Evolutionary conservation across 768 basidiomycete species (phyloP).

Genomic region (Boletales sp.): DNA sequence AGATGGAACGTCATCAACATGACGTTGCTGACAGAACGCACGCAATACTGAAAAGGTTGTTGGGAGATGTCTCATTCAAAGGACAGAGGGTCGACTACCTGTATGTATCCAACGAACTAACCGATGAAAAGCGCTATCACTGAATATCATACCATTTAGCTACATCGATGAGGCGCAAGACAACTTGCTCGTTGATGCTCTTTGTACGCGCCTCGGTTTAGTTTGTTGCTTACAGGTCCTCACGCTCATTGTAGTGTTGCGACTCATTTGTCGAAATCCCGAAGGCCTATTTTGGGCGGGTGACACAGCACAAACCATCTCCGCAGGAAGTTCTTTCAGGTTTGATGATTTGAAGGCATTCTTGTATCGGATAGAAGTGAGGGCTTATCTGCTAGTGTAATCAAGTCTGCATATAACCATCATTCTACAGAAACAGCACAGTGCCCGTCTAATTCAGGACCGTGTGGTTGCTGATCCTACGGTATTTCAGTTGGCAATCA

Average conservation of each 20-base stretch:
- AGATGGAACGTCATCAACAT: slow-evolving; percentile 39
- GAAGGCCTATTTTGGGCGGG: slow-evolving; percentile 77
- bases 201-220: slow-evolving; percentile 36
- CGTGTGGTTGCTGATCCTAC: slow-evolving; percentile 23
- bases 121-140: neutral
- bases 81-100: slow-evolving; percentile 52
- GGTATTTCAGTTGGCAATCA: slow-evolving; percentile 57
- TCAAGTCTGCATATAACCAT: neutral
- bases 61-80: slow-evolving; percentile 24
- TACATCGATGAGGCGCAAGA: slow-evolving; percentile 78
- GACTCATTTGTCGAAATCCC: slow-evolving; percentile 58
- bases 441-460: slow-evolving; percentile 5
- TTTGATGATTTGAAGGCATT: slow-evolving; percentile 73
- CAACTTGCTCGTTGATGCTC: slow-evolving; percentile 60
- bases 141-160: slow-evolving; percentile 21
- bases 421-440: slow-evolving; percentile 19
- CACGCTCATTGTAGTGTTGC: slow-evolving; percentile 44
- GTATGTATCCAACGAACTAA: slow-evolving; percentile 32
- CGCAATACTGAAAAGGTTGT: slow-evolving; percentile 38
- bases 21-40: slow-evolving; percentile 69
- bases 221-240: neutral
- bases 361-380: slow-evolving; percentile 58
- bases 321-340: slow-evolving; percentile 65
- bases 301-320: slow-evolving; percentile 77
- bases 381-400: neutral